Percentiles rank a stretch among this genome's conserved stretches.
These are phyloP conservation scores for Trichoderma koningiopsis DNA, from an alignment of 2,329 filamentous ascomycete genomes.

Conservation along the genomic window DNA sequence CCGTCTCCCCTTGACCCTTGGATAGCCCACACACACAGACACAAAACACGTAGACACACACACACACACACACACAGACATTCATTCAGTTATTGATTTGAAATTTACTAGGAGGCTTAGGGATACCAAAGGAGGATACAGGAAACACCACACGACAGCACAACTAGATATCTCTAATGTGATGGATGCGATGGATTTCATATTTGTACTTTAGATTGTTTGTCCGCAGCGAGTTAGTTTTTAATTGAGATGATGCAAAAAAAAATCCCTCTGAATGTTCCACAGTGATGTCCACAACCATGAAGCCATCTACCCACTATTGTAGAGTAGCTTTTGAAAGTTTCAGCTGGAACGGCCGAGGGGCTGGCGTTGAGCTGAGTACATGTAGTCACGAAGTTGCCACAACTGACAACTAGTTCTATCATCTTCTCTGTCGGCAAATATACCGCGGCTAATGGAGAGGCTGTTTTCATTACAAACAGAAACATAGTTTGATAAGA, in stretches of 20 bases:
- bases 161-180: not conserved
- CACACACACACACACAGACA: not conserved
- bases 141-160: not conserved
- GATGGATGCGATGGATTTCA: slow-evolving; percentile 2
- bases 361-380: too few species aligned
- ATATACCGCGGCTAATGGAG: not conserved
- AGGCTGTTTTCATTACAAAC: too few species aligned
- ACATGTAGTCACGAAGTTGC: not conserved
- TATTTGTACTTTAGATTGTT: not conserved
- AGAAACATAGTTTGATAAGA: too few species aligned
- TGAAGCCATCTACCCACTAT: not conserved
- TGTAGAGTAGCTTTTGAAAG: not conserved
- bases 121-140: not conserved
- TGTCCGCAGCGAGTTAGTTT: slow-evolving; percentile 8
- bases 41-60: not conserved
- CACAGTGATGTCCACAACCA: not conserved
- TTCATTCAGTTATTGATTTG: not conserved
- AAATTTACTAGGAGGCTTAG: not conserved
- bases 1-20: not conserved
- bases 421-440: not conserved
- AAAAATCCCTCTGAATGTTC: not conserved
- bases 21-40: not conserved
- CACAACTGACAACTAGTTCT: not conserved
- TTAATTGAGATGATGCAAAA: slow-evolving; percentile 13
- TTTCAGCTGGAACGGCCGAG: not conserved